Evolutionary conservation across 345 rosid genomes (phyloP).

Genomic region (Populus ilicifolia): DNA sequence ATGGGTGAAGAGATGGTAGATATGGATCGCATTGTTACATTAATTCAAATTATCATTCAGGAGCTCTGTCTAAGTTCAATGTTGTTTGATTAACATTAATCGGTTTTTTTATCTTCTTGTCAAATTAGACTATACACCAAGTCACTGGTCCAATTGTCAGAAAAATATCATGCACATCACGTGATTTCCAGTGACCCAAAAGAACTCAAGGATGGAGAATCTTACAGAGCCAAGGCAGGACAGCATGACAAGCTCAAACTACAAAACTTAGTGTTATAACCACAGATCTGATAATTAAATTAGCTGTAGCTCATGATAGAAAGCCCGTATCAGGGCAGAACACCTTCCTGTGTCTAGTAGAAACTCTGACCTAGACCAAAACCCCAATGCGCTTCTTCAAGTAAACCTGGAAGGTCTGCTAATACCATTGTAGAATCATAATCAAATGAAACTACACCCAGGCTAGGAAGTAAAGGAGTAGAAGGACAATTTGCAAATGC

Average conservation of each 20-base stretch:
- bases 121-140: background rate
- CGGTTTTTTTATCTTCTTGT: background rate
- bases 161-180: background rate
- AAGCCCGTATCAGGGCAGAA: slow-evolving; percentile 72
- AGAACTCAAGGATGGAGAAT: background rate
- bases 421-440: slow-evolving; percentile 87
- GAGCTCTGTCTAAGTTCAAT: background rate
- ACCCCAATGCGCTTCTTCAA: slow-evolving; percentile 94
- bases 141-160: background rate
- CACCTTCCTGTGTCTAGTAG: slow-evolving; percentile 91
- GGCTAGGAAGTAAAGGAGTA: slow-evolving; percentile 91
- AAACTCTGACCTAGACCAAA: slow-evolving; percentile 95
- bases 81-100: background rate
- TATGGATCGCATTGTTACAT: background rate
- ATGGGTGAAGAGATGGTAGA: background rate
- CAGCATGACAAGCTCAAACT: background rate
- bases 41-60: background rate
- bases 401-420: slow-evolving; percentile 95
- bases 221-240: background rate
- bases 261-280: background rate
- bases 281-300: background rate
- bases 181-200: background rate
- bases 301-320: slow-evolving; percentile 5
- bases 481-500: slow-evolving; percentile 84
- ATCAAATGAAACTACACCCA: slow-evolving; percentile 91